These are phyloP conservation scores for Heritiera fomes DNA, from an alignment of 345 rosid genomes.

Conservation along the genomic window DNA sequence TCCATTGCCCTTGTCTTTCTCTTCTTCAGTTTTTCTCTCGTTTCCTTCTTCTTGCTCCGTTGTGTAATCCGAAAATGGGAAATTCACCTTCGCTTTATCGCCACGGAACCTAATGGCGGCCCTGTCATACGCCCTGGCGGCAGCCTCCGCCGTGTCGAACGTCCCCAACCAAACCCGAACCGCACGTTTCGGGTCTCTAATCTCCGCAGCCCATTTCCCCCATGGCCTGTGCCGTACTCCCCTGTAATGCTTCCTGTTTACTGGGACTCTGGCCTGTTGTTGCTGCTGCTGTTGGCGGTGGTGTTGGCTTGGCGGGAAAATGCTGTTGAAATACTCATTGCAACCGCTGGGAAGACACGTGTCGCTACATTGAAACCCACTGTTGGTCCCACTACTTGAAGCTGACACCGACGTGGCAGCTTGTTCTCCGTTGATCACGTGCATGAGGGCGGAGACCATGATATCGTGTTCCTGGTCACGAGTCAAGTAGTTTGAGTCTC, in stretches of 20 bases:
- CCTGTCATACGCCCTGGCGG: constrained; percentile 43
- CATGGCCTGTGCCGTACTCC: constrained; percentile 44
- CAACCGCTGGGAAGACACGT: background rate
- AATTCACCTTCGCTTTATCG: constrained; percentile 36
- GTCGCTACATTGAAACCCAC: no score
- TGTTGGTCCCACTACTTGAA: background rate
- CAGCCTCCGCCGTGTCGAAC: constrained; percentile 36
- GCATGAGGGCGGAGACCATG: constrained; percentile 32
- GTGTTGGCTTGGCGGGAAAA: constrained; percentile 11
- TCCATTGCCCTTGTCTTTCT: background rate
- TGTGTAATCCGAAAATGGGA: constrained; percentile 32
- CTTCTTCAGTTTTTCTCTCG: background rate
- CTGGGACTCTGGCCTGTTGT: background rate
- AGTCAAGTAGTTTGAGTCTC: background rate
- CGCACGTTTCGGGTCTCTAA: constrained; percentile 30
- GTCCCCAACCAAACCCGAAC: constrained; percentile 42
- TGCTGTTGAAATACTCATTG: constrained; percentile 18
- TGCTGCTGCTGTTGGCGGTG: background rate
- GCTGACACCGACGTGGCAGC: background rate
- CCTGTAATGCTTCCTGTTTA: constrained; percentile 27
- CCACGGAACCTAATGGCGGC: constrained; percentile 37
- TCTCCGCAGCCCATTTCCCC: constrained; percentile 50
- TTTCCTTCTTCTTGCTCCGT: background rate
- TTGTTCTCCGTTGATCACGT: constrained; percentile 26
- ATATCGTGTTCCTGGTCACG: constrained; percentile 25